phyloP scores from a whole-genome alignment of 805 yeast genomes.

The Kockiozyma suomiensis region DNA sequence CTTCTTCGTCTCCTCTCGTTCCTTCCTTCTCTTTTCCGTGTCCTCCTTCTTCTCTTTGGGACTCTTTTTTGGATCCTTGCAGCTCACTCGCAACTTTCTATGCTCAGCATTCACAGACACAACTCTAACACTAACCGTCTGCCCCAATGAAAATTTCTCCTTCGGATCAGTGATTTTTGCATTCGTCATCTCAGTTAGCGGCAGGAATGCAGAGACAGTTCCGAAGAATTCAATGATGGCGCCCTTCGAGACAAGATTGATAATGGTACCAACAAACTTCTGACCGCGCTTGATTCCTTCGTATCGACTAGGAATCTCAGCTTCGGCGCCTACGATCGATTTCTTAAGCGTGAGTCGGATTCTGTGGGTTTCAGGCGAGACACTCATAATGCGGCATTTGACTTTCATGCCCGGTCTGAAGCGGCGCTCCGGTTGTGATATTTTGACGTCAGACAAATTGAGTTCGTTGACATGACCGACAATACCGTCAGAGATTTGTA shows the following conservation, averaged over 20 bases:
- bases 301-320: constrained; percentile 44
- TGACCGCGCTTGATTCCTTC: constrained; percentile 59
- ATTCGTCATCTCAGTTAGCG: constrained; percentile 87
- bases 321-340: constrained; percentile 63
- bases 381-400: constrained; percentile 68
- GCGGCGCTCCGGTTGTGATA: constrained; percentile 88
- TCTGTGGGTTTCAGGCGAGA: constrained; percentile 50
- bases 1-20: neutral
- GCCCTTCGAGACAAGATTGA: constrained; percentile 71
- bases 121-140: constrained; percentile 72
- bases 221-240: constrained; percentile 85
- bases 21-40: constrained; percentile 18
- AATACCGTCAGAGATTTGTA: constrained; percentile 62
- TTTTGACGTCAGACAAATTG: constrained; percentile 82
- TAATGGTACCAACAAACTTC: constrained; percentile 71
- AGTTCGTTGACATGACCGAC: constrained; percentile 74
- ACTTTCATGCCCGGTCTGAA: constrained; percentile 83
- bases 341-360: constrained; percentile 77
- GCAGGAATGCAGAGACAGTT: constrained; percentile 73
- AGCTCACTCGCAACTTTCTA: constrained; percentile 67
- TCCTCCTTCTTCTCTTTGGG: constrained; percentile 34
- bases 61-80: constrained; percentile 55
- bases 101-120: constrained; percentile 57
- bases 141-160: constrained; percentile 80
- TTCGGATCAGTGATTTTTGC: constrained; percentile 76